Evolutionary conservation across 306 rosid genomes (phyloP), one percentile per base, ranked within the genome.

Genomic region (Purshia tridentata): DNA sequence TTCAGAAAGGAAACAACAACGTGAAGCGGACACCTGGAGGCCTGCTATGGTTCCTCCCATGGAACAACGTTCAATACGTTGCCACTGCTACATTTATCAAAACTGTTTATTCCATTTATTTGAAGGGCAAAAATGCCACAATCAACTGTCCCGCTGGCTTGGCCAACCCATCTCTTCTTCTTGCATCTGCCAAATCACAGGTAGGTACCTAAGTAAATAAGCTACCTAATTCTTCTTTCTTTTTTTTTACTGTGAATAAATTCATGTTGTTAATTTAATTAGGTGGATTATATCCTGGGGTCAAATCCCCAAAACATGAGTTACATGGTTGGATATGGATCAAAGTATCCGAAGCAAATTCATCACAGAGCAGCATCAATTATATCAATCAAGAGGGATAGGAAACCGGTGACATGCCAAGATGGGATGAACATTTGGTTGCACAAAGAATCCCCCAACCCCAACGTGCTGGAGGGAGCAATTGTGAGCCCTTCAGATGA

Each of bases 281-380:
- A 83, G 88, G 83, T 80, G 46, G 86, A 83, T 9, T 85, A 85
- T 48, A 78, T 84, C 29, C 52, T 88, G 76, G 89, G 91, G 41
- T 63, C 84, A 1, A 88, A 88, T 64, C 88, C 87, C 0, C 74
- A 4, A 16, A 4, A n/a, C 0, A 66, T 79, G 69, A 85, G 92
- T 72, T 85, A 83, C 88, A 84, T 86, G 93, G 81, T 88, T 9
- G 93, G 91, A 4, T 77, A 65, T 2, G 88, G 89, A 1, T 19
- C 82, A 45, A 78, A 67, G 0, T 86, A 73, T 63, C 87, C 86
- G 0, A 63, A 53, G 9, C 72, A 77, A 4, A 40, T 77, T 73
- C 89, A 84, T 69, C 93, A 89, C 12, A 84, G 89, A 72, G 91
- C 57, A 69, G 85, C 88, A 40, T 88, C 88, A 14, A 82, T 86